These are phyloP conservation scores for Fusarium albosuccineum DNA, from an alignment of 2,329 filamentous ascomycete species.

Conservation along the genomic window DNA sequence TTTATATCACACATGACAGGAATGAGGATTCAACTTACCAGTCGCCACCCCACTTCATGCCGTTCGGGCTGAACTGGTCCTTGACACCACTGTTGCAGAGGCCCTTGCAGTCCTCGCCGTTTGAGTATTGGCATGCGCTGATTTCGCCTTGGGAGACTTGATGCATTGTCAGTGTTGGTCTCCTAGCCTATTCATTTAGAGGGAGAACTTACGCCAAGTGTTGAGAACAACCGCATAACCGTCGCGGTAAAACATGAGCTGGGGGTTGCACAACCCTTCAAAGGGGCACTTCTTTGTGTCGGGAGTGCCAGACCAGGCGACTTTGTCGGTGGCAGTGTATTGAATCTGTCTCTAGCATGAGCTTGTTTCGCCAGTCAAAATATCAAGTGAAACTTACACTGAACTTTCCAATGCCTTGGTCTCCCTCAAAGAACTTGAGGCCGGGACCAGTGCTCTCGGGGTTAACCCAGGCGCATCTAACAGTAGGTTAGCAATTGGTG, in stretches of 20 bases:
- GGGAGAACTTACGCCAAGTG: neutral
- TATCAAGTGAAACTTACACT: neutral
- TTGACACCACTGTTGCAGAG: neutral
- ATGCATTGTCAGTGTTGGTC: neutral
- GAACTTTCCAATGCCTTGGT: slow-evolving; percentile 4
- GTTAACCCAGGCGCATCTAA: neutral
- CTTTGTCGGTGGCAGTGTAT: neutral
- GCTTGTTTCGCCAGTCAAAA: neutral
- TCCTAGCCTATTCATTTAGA: too few species aligned
- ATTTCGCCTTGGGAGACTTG: neutral
- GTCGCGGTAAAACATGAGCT: slow-evolving; percentile 2
- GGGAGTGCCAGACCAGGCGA: neutral
- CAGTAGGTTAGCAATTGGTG: neutral
- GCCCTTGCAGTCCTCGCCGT: neutral
- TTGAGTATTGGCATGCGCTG: neutral
- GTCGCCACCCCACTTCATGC: slow-evolving; percentile 1
- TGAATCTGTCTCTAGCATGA: neutral
- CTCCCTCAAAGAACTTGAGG: neutral
- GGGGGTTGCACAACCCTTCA: slow-evolving; percentile 3
- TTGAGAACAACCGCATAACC: neutral
- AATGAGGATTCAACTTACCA: neutral
- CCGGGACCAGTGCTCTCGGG: neutral
- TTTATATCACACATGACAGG: neutral
- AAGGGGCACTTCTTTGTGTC: neutral
- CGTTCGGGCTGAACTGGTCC: neutral